phyloP scores from a whole-genome alignment of 2,329 filamentous ascomycete genomes.

The Penicillium sp. region DNA sequence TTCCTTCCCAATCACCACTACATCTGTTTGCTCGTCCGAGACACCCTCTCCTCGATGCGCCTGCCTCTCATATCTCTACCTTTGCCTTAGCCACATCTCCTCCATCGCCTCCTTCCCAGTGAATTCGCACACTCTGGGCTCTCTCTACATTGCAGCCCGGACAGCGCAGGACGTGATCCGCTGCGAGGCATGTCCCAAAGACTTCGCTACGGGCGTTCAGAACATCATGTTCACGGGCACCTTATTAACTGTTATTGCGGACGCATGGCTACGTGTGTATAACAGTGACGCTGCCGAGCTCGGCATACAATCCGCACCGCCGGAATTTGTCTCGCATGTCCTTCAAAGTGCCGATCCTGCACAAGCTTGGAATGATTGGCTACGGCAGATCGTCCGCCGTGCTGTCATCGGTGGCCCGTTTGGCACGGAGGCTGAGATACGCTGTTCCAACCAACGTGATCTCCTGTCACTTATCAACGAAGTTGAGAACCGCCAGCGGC shows the following conservation, averaged over 20 bases:
- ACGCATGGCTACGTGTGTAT: conserved; percentile 44
- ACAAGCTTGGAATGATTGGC: conserved; percentile 39
- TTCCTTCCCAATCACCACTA: conserved; percentile 24
- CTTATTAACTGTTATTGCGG: conserved; percentile 45
- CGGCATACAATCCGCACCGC: conserved; percentile 34
- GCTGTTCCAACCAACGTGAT: conserved; percentile 34
- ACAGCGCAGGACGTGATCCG: conserved; percentile 44
- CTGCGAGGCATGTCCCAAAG: conserved; percentile 43
- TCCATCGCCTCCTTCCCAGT: conserved; percentile 44
- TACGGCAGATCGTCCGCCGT: conserved; percentile 37
- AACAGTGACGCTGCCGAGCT: conserved; percentile 38
- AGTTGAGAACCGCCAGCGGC: conserved; percentile 43
- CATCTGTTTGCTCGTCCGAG: conserved; percentile 21
- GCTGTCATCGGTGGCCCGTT: conserved; percentile 35
- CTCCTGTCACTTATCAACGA: conserved; percentile 41
- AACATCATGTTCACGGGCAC: conserved; percentile 49
- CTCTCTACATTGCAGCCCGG: conserved; percentile 43
- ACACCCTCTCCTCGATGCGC: conserved; percentile 30
- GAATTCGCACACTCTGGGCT: conserved; percentile 43
- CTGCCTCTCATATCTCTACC: conserved; percentile 44
- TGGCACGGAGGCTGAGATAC: conserved; percentile 21
- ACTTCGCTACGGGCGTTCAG: conserved; percentile 43
- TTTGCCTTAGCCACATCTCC: conserved; percentile 44
- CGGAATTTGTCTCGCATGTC: conserved; percentile 29
- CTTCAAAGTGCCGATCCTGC: conserved; percentile 29